Evolutionary conservation across 805 yeast species (phyloP), one percentile per base, ranked within the genome.

Genomic region (Saccharomycopsis sp.): DNA sequence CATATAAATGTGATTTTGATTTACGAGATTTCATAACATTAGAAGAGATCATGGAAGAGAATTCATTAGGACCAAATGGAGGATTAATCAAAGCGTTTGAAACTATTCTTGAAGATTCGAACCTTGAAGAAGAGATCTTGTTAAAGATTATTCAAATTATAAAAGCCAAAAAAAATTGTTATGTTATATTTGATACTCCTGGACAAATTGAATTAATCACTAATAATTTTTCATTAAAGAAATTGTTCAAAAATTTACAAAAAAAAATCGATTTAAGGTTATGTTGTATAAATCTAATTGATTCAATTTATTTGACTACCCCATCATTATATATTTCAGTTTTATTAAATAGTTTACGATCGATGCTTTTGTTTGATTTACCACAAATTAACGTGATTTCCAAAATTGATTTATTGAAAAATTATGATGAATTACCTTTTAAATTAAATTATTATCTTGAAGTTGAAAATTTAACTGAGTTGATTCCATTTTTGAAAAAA

Each of bases 171-270:
- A 78, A 75, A 42, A 64, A 64, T 18, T 74, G 78, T 30, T 86
- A 86, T 49, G 57, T 86, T 10, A 64, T 86, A 3, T 83, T 86
- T 60, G 96, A 86, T 58, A 84, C 94, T 54, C 96, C 96, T 1
- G 98, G 98, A 1, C 98, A 92, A 57, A 92, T 87, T 1, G 99
- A 92, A 57, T 69, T 92, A 13, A 92, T 84, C 61, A 92, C 99
- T 2, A 94, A 84, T 54, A 94, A 85, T 52, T 71, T 78, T 1
- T 77, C 95, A 0, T 62, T 94, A 32, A 69, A 67, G 31, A 65
- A 66, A 39, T 79, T 92, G 4, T 84, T 88, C 59, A 70, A 71
- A 46, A 67, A 57, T 35, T 61, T 92, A 34, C 78, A 75, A 44
- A 75, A 75, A 37, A 69, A 71, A 49, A 57, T 78, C 14, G 87